phyloP scores from a whole-genome alignment of 345 rosid species.

The Jatropha curcas region DNA sequence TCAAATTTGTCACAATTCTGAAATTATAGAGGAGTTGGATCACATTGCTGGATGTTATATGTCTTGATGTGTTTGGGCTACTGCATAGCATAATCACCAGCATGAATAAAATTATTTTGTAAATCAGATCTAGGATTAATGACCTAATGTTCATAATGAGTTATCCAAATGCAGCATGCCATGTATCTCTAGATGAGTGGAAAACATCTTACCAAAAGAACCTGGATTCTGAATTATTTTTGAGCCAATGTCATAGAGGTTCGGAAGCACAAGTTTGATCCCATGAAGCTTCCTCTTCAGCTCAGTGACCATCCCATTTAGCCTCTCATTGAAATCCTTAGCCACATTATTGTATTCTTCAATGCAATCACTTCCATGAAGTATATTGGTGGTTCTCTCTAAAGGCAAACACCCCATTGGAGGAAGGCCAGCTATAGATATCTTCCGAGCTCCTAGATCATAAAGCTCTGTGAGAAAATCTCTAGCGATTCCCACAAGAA shows the following conservation, averaged over 20 bases:
- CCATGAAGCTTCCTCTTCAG: constrained; percentile 45
- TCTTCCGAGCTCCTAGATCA: constrained; percentile 19
- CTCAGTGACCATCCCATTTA: constrained; percentile 32
- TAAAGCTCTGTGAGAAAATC: constrained; percentile 1
- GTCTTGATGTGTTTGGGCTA: no score
- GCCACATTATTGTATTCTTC: constrained; percentile 17
- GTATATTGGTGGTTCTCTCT: constrained; percentile 16
- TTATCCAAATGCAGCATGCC: background rate
- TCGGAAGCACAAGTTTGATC: constrained; percentile 40
- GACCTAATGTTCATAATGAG: background rate
- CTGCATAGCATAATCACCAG: no score
- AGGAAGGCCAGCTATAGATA: constrained; percentile 12
- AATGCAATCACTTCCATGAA: constrained; percentile 6
- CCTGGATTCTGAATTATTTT: constrained; percentile 28
- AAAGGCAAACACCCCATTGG: constrained; percentile 26
- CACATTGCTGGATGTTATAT: no score
- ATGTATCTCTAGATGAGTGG: background rate
- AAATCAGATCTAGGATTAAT: no score
- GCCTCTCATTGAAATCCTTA: constrained; percentile 29
- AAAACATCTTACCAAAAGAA: constrained; percentile 10
- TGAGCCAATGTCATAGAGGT: constrained; percentile 44
- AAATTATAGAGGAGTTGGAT: no score
- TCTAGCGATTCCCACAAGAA: constrained; percentile 12
- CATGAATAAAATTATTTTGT: no score
- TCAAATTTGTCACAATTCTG: no score